Evolutionary conservation across 2,329 filamentous ascomycete species (phyloP).

Genomic region (Botryotinia convoluta): DNA sequence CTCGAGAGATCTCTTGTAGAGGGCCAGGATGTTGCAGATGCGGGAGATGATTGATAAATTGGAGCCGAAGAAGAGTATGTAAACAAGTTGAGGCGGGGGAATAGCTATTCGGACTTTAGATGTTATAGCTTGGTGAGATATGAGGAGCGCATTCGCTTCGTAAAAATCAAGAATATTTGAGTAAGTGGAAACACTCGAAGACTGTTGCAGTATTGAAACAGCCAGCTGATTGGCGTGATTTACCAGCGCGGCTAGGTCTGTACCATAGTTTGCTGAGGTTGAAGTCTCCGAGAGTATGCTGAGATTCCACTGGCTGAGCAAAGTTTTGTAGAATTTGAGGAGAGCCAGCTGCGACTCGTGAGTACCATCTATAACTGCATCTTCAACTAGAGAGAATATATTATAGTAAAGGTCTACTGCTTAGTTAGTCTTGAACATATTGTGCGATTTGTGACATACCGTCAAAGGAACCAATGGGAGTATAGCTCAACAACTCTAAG

Average conservation of each 20-base stretch:
- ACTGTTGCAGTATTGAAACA: conserved; percentile 58
- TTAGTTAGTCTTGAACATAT: background rate
- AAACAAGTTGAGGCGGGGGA: conserved; percentile 65
- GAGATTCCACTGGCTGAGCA: conserved; percentile 61
- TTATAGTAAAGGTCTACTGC: conserved; percentile 48
- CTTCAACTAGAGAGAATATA: conserved; percentile 53
- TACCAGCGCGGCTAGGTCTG: conserved; percentile 44
- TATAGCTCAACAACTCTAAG: conserved; percentile 56
- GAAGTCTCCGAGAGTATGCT: conserved; percentile 44
- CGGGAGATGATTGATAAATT: conserved; percentile 64
- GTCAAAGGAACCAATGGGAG: conserved; percentile 54
- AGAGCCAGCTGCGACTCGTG: conserved; percentile 56
- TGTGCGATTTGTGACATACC: conserved; percentile 42
- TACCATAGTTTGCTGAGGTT: conserved; percentile 12
- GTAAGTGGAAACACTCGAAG: conserved; percentile 44
- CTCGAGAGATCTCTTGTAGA: conserved; percentile 74
- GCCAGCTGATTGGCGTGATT: conserved; percentile 54
- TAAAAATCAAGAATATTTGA: conserved; percentile 69
- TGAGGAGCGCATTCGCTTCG: conserved; percentile 56
- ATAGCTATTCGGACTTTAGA: conserved; percentile 62
- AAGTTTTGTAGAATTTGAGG: conserved; percentile 62
- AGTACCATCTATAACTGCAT: conserved; percentile 48
- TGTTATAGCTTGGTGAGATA: conserved; percentile 51
- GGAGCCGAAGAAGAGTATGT: conserved; percentile 65
- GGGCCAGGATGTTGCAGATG: conserved; percentile 65